Evolutionary conservation across 2,329 filamentous ascomycete genomes (phyloP), one percentile per base, ranked within the genome.

Genomic region (Penicillium freii): DNA sequence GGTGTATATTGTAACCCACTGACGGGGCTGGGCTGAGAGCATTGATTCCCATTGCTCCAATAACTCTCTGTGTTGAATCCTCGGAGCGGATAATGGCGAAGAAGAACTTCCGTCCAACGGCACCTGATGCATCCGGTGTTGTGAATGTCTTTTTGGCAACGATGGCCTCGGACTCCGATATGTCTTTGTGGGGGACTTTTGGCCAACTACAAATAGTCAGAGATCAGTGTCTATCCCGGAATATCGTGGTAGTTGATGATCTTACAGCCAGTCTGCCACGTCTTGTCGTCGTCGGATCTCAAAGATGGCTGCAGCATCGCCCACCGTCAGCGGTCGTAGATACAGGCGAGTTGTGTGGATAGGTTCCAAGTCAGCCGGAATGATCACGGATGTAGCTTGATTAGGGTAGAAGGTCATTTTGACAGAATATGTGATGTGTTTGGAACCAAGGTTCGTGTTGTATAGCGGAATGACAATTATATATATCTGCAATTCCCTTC

Each of bases 241-340:
- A 15, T 36, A 15, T 43, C 11, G n/a, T 8, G 8, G 23, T 19
- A 9, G 23, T 8, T n/a, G 17, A n/a, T 38, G 25, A 23, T 40
- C 61, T 60, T 61, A 71, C 68, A 70, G 64, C 63, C 64, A 71
- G 25, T 64, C 56, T 23, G 67, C 68, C 33, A 71, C 68, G 9
- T 70, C 67, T 43, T 63, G 55, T 49, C 60, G 59, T 19, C 56
- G 56, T 51, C 67, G 58, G 21, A 66, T 63, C 25, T 62, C 67
- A 56, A 63, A 69, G 6, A 70, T 38, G n/a, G 58, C 62, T 1
- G 51, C 45, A 2, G 60, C 63, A 40, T 70, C 68, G 19, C 43
- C 27, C 13, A 63, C 53, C 7, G 56, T 47, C 17, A 69, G 4
- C 9, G 54, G 65, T 21, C 66, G 60, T 5, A 71, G 43, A 31